Evolutionary conservation across 768 basidiomycete species (phyloP).

Genomic region (Auricularia cornea): DNA sequence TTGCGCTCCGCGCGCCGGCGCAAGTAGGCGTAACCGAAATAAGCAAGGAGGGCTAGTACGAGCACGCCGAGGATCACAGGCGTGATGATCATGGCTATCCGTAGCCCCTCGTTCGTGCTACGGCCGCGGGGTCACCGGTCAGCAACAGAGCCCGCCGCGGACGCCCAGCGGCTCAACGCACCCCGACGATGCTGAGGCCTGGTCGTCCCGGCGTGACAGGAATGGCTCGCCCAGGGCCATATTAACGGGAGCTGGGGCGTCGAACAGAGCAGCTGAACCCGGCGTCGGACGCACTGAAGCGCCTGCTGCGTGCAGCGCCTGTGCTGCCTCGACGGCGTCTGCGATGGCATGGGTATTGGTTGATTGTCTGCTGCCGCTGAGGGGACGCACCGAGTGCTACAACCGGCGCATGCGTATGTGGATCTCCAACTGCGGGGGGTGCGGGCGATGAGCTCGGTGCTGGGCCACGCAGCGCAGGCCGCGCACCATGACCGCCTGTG

Average conservation of each 20-base stretch:
- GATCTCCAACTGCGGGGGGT: too few species aligned
- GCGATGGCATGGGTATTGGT: too few species aligned
- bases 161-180: neutral
- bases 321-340: too few species aligned
- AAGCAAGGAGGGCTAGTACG: neutral
- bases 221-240: too few species aligned
- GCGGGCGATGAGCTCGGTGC: too few species aligned
- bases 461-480: too few species aligned
- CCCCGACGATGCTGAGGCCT: neutral
- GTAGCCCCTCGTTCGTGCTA: neutral
- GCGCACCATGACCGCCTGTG: too few species aligned
- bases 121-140: neutral
- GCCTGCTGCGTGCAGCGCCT: too few species aligned
- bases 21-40: neutral
- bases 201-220: neutral
- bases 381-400: too few species aligned
- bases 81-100: neutral
- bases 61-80: neutral
- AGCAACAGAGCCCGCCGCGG: neutral
- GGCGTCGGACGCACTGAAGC: neutral
- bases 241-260: too few species aligned
- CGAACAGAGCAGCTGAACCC: neutral
- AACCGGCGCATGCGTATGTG: too few species aligned
- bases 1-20: neutral
- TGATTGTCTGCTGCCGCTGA: too few species aligned